These are phyloP conservation scores for Beverwykella pulmonaria DNA, from an alignment of 495 filamentous ascomycete genomes.

Conservation along the genomic window DNA sequence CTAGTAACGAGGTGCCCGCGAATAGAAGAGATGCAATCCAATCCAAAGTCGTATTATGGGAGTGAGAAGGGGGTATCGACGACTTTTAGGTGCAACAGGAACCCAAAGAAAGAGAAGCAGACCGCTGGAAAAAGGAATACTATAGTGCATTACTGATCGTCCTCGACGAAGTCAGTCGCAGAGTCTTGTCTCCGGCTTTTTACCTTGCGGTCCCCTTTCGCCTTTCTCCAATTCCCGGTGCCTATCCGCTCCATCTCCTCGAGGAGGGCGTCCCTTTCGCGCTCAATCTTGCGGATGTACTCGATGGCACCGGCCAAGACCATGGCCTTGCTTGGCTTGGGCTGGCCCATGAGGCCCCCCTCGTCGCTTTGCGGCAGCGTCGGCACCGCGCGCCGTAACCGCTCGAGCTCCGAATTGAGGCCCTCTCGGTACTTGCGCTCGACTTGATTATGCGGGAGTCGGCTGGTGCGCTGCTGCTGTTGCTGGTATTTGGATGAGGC, in stretches of 20 bases:
- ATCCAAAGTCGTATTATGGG: too few species aligned
- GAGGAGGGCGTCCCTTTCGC: constrained; percentile 22
- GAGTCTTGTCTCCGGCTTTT: not conserved
- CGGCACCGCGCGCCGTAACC: constrained; percentile 34
- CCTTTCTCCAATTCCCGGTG: not conserved
- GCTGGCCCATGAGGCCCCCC: constrained; percentile 17
- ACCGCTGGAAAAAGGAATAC: too few species aligned
- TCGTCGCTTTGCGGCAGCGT: constrained; percentile 35
- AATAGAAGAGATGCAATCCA: too few species aligned
- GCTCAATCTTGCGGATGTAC: constrained; percentile 38
- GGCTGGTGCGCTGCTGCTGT: not conserved
- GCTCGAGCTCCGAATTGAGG: constrained; percentile 39
- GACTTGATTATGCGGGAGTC: constrained; percentile 42
- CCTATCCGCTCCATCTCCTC: constrained; percentile 28
- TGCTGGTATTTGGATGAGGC: not conserved
- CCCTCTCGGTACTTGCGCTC: constrained; percentile 42
- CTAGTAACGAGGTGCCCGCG: too few species aligned
- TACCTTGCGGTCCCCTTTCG: not conserved
- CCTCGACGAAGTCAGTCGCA: not conserved
- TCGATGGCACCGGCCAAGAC: constrained; percentile 37
- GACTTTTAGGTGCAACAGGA: too few species aligned
- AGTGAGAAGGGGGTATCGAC: too few species aligned
- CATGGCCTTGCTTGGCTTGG: constrained; percentile 40
- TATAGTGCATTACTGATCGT: not conserved
- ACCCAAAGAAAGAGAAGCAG: too few species aligned